Evolutionary conservation across 306 rosid species (phyloP).

Genomic region (Pueraria montana): DNA sequence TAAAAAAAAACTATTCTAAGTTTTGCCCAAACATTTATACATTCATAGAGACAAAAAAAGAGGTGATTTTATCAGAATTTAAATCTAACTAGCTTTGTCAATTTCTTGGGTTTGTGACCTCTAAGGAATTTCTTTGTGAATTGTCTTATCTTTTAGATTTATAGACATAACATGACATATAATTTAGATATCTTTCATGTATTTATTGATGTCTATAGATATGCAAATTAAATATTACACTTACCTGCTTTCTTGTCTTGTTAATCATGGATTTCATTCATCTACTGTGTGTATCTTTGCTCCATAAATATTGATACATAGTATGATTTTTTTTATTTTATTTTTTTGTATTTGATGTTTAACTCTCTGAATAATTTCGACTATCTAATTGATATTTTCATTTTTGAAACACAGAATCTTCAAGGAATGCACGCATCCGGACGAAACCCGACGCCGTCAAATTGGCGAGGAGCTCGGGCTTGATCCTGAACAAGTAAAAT

Average conservation of each 20-base stretch:
- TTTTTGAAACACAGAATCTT: constrained; percentile 53
- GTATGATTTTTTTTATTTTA: no score
- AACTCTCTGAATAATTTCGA: not conserved
- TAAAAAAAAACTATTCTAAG: no score
- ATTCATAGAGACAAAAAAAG: no score
- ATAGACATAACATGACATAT: not conserved
- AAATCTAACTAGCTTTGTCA: no score
- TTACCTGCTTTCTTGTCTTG: not conserved
- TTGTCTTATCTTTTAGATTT: no score
- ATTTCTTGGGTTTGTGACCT: no score
- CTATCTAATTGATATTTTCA: constrained; percentile 16
- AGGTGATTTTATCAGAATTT: no score
- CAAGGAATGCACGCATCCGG: constrained; percentile 62
- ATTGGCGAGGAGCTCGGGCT: constrained; percentile 61
- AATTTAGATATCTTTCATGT: not conserved
- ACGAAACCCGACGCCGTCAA: constrained; percentile 56
- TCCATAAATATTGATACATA: no score
- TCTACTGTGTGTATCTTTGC: not conserved
- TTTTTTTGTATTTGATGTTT: no score
- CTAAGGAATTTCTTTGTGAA: no score
- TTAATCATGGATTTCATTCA: not conserved
- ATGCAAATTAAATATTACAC: not conserved
- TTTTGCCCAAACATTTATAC: no score
- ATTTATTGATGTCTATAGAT: not conserved
- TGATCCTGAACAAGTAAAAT: constrained; percentile 63